Conservation (phyloP, 106 monocot species). For the Allium cepa region DNA sequence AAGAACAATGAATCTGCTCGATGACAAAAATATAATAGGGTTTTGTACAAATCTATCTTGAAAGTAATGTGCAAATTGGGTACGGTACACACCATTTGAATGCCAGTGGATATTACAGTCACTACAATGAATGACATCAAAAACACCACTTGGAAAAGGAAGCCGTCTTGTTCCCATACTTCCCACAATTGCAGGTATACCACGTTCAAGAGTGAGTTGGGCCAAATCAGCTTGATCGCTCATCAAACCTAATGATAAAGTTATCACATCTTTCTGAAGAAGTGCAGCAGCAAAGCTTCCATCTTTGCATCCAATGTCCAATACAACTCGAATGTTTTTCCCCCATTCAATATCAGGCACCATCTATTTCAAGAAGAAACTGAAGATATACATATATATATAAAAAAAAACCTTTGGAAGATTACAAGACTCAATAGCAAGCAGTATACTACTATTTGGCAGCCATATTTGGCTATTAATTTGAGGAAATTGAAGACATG, state of each 20-base stretch:
- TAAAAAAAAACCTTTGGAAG: too few species aligned
- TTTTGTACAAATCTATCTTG: too few species aligned
- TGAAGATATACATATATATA: too few species aligned
- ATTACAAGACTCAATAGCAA: too few species aligned
- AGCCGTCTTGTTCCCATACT: conserved; percentile 63
- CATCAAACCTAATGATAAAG: conserved; percentile 66
- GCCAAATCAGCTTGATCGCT: conserved; percentile 71
- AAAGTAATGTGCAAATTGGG: conserved; percentile 1
- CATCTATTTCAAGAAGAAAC: conserved; percentile 35
- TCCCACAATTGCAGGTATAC: conserved; percentile 68
- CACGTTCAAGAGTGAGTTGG: conserved; percentile 80
- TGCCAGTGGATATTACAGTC: conserved; percentile 82
- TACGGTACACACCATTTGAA: conserved; percentile 48
- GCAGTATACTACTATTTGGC: too few species aligned
- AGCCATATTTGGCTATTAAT: too few species aligned
- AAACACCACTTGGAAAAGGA: conserved; percentile 80
- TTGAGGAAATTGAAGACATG: too few species aligned
- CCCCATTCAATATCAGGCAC: conserved; percentile 92
- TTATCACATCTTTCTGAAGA: conserved; percentile 60
- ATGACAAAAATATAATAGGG: too few species aligned
- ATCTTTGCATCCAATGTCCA: conserved; percentile 74
- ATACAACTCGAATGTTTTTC: conserved; percentile 70
- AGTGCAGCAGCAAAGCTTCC: conserved; percentile 49
- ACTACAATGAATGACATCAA: conserved; percentile 91
- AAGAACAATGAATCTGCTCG: too few species aligned